Evolutionary conservation across 148 eudicot species (phyloP).

Genomic region (Nepenthes mirabilis): DNA sequence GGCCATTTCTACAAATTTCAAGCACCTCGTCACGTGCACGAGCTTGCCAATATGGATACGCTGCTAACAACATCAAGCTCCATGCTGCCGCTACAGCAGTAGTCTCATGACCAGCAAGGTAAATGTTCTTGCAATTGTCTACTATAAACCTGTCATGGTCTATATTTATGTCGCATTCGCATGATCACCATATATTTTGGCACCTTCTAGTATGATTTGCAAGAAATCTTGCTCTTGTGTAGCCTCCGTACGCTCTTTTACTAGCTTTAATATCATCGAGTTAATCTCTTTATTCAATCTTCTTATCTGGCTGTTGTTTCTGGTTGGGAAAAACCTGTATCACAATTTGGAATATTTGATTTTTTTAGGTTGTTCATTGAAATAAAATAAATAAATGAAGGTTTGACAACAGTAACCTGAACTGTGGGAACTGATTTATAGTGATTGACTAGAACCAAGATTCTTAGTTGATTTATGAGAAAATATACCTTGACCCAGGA

Average conservation of each 20-base stretch:
- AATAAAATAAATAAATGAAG: too few relatives aligned
- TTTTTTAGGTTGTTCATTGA: too few relatives aligned
- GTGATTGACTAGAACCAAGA: too few relatives aligned
- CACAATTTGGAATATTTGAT: too few relatives aligned
- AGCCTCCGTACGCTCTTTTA: slow-evolving; percentile 21
- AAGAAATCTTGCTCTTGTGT: slow-evolving; percentile 24
- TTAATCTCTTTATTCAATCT: slow-evolving; percentile 24
- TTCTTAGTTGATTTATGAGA: too few relatives aligned
- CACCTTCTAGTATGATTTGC: slow-evolving; percentile 38
- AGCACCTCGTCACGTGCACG: slow-evolving; percentile 35
- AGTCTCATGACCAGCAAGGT: slow-evolving; percentile 57
- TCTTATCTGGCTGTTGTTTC: too few relatives aligned
- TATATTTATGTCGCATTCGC: too few relatives aligned
- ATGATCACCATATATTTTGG: slow-evolving; percentile 1
- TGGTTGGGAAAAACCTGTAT: too few relatives aligned
- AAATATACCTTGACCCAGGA: too few relatives aligned
- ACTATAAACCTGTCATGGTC: slow-evolving; percentile 20
- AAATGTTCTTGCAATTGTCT: slow-evolving; percentile 60
- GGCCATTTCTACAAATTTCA: neutral
- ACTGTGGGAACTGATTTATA: too few relatives aligned
- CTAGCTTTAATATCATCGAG: slow-evolving; percentile 29
- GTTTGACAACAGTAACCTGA: too few relatives aligned
- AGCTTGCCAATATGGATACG: slow-evolving; percentile 50
- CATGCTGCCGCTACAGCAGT: slow-evolving; percentile 46
- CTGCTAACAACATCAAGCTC: slow-evolving; percentile 42